Evolutionary conservation across 345 rosid species (phyloP).

Genomic region (Eucalyptus curtisii): DNA sequence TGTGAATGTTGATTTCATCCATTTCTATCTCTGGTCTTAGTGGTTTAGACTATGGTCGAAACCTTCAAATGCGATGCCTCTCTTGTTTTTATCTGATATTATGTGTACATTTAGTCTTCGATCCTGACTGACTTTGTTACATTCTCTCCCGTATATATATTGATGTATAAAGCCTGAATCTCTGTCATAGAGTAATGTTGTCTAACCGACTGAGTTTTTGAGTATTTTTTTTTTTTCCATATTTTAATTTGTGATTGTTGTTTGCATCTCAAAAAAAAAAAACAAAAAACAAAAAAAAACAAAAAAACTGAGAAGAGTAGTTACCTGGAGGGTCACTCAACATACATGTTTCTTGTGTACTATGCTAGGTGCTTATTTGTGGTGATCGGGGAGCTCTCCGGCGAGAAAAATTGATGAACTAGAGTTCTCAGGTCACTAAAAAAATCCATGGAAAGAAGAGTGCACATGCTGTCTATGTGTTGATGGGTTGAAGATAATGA

Average conservation of each 20-base stretch:
- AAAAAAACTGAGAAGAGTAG: not conserved
- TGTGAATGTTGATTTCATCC: not conserved
- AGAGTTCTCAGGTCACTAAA: not conserved
- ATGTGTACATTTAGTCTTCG: not conserved
- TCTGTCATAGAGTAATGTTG: not conserved
- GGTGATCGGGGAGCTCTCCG: not conserved
- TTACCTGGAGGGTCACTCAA: not conserved
- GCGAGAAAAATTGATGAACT: not conserved
- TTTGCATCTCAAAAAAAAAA: not conserved
- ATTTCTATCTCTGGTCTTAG: not conserved
- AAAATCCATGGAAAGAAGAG: not conserved
- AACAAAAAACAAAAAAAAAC: rapidly evolving
- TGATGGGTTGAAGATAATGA: not conserved
- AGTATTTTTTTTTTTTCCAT: too few species aligned
- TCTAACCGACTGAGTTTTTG: not conserved
- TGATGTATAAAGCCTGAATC: not conserved
- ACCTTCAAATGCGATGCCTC: not conserved
- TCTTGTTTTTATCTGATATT: not conserved
- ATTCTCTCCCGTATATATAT: not conserved
- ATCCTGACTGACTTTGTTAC: rapidly evolving
- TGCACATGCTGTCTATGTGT: not conserved
- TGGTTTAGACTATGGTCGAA: not conserved
- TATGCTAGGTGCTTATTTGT: not conserved
- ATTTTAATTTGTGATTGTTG: not conserved
- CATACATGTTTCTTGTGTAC: not conserved